Percentiles rank a stretch among this genome's conserved stretches.
These are phyloP conservation scores for Mycocalia duriaeana DNA, from an alignment of 1,284 basidiomycete genomes.

Conservation along the genomic window DNA sequence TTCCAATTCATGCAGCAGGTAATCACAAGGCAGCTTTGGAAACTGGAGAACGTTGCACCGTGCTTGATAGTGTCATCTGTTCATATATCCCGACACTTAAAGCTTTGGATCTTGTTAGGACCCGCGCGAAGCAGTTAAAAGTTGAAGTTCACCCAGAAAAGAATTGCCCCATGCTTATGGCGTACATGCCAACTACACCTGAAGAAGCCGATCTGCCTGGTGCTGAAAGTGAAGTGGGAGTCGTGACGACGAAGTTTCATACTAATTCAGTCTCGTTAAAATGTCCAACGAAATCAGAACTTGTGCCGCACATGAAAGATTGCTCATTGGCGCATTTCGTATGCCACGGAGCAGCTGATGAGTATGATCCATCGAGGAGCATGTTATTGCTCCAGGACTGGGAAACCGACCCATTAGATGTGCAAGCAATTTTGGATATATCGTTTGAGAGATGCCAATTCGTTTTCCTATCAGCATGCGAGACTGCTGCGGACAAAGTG, in stretches of 20 bases:
- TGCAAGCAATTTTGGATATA: constrained; percentile 9
- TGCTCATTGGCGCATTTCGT: constrained; percentile 11
- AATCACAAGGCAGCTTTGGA: constrained; percentile 8
- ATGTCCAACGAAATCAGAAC: constrained; percentile 6
- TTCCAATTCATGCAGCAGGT: constrained; percentile 16
- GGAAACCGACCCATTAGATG: constrained; percentile 11
- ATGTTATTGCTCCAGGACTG: constrained; percentile 12
- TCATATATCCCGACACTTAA: constrained; percentile 15
- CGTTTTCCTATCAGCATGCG: constrained; percentile 16
- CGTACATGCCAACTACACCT: constrained; percentile 14
- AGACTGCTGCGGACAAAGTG: constrained; percentile 9
- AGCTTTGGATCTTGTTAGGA: constrained; percentile 7
- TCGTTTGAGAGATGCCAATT: constrained; percentile 8
- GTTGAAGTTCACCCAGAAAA: not conserved
- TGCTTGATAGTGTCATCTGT: constrained; percentile 11
- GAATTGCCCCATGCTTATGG: constrained; percentile 6
- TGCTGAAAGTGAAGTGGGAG: constrained; percentile 2
- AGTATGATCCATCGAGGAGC: constrained; percentile 12
- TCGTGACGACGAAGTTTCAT: not conserved
- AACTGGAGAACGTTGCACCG: constrained; percentile 10
- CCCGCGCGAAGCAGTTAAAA: not conserved
- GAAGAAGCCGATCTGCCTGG: constrained; percentile 8
- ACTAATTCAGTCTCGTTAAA: constrained; percentile 3
- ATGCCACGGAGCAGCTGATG: constrained; percentile 12
- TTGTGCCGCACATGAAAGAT: not conserved